phyloP scores from a whole-genome alignment of 345 rosid genomes.

The Aegle marmelos region DNA sequence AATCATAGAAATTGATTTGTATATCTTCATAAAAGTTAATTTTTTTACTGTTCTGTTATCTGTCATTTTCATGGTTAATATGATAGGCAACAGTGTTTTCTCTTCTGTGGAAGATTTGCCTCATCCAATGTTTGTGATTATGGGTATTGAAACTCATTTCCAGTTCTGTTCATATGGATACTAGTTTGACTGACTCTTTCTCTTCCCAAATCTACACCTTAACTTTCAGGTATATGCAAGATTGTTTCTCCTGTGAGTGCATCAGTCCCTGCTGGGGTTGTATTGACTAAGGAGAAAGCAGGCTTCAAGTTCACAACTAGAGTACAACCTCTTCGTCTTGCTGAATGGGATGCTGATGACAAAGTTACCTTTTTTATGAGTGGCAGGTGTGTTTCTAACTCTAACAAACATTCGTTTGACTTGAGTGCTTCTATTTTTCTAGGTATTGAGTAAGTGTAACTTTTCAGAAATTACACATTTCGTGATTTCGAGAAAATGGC shows the following conservation, averaged over 20 bases:
- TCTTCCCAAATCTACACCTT: not conserved
- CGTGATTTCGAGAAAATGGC: slow-evolving; percentile 99
- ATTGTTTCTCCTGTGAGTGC: slow-evolving; percentile 80
- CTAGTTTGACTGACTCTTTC: not conserved
- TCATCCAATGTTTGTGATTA: not conserved
- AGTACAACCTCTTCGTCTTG: slow-evolving; percentile 97
- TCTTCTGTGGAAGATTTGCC: not conserved
- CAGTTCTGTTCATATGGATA: not conserved
- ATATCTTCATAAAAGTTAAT: not conserved
- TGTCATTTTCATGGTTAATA: not conserved
- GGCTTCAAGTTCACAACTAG: slow-evolving; percentile 97
- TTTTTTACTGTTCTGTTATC: not conserved
- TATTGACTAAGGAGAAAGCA: slow-evolving; percentile 78
- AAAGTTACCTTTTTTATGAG: slow-evolving; percentile 97
- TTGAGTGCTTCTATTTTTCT: slow-evolving; percentile 12
- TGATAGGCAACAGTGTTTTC: not conserved
- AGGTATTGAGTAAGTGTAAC: slow-evolving; percentile 28
- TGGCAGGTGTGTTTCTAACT: slow-evolving; percentile 64
- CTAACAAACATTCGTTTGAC: slow-evolving; percentile 6
- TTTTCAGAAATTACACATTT: slow-evolving; percentile 87
- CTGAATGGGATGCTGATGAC: slow-evolving; percentile 94
- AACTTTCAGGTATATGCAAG: slow-evolving; percentile 82
- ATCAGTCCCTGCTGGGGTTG: slow-evolving; percentile 92
- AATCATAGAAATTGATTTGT: not conserved
- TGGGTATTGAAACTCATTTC: not conserved